Conservation (phyloP, 2,329 filamentous ascomycete species). For the Calycina herbarum region DNA sequence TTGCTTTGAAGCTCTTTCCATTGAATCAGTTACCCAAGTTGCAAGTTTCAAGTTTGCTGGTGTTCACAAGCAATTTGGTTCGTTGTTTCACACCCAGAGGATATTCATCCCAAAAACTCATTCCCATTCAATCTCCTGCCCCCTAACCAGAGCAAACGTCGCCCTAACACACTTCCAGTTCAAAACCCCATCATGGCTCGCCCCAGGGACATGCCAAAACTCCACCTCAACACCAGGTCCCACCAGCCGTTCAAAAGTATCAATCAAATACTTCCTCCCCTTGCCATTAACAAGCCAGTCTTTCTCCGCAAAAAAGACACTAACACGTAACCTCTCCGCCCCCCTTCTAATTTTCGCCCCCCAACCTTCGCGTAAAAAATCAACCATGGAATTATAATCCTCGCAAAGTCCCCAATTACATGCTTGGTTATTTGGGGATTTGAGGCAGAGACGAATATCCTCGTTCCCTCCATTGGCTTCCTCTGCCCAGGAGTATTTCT, state of each 20-base stretch:
- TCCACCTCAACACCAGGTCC: background rate
- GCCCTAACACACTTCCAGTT: background rate
- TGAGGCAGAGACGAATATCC: constrained; percentile 35
- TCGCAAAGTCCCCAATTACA: constrained; percentile 25
- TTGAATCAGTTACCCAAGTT: too few relatives aligned
- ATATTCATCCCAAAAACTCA: background rate
- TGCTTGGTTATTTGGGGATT: constrained; percentile 17
- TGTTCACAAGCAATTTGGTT: background rate
- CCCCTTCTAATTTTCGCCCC: background rate
- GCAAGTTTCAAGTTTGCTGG: too few relatives aligned
- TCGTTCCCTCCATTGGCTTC: constrained; percentile 33
- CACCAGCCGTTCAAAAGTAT: constrained; percentile 38
- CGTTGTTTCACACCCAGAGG: background rate
- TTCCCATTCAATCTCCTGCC: too few relatives aligned
- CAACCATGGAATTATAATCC: constrained; percentile 26
- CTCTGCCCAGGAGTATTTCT: constrained; percentile 31
- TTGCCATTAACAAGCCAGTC: constrained; percentile 46
- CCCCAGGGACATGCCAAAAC: background rate
- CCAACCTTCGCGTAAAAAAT: constrained; percentile 22
- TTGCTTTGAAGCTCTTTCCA: too few relatives aligned
- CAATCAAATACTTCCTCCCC: constrained; percentile 45
- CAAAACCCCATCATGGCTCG: background rate
- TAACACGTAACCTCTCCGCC: constrained; percentile 23
- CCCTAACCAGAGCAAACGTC: too few relatives aligned
- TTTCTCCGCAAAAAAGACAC: constrained; percentile 38